Percentiles rank a stretch among this genome's conserved stretches.
Conservation (phyloP, 352 stramenopile species). For the Globisporangium nagaii region DNA sequence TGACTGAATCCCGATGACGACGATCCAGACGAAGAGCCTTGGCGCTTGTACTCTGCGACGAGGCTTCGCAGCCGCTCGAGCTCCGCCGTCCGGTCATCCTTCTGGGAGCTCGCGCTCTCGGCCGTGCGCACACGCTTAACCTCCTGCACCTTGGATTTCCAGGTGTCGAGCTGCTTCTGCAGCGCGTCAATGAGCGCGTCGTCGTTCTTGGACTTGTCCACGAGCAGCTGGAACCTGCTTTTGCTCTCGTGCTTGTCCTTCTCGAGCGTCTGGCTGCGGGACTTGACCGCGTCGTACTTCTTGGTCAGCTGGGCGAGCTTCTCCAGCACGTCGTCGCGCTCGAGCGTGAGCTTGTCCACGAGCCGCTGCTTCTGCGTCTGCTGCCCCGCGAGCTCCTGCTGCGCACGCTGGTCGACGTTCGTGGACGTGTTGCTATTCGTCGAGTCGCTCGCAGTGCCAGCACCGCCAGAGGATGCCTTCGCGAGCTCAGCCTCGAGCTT, state of each 20-base stretch:
- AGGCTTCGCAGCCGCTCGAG: conserved; percentile 38
- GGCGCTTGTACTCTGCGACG: conserved; percentile 29
- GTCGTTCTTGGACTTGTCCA: conserved; percentile 79
- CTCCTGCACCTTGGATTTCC: conserved; percentile 48
- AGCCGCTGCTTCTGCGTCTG: conserved; percentile 54
- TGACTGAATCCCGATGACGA: no score
- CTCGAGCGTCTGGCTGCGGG: conserved; percentile 63
- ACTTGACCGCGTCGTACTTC: conserved; percentile 60
- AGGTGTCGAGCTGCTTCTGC: conserved; percentile 62
- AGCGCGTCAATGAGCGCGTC: conserved; percentile 74
- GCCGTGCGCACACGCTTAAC: conserved; percentile 63
- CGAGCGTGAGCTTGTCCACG: conserved; percentile 49
- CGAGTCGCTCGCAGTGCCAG: neutral
- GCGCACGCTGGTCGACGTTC: conserved; percentile 61
- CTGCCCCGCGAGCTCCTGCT: conserved; percentile 50
- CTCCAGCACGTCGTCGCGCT: conserved; percentile 55
- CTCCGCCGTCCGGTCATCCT: conserved; percentile 34
- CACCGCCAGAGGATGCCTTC: neutral
- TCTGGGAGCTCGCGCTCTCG: conserved; percentile 26
- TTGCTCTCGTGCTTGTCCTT: conserved; percentile 66
- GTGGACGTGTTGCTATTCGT: neutral
- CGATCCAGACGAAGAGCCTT: conserved; percentile 9
- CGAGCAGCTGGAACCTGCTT: conserved; percentile 56
- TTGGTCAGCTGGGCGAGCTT: conserved; percentile 50
- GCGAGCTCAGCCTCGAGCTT: conserved; percentile 49